Percentiles rank a stretch among this genome's conserved stretches.
These are phyloP conservation scores for Pyrus bretschneideri DNA, from an alignment of 306 rosid genomes.

Conservation along the genomic window DNA sequence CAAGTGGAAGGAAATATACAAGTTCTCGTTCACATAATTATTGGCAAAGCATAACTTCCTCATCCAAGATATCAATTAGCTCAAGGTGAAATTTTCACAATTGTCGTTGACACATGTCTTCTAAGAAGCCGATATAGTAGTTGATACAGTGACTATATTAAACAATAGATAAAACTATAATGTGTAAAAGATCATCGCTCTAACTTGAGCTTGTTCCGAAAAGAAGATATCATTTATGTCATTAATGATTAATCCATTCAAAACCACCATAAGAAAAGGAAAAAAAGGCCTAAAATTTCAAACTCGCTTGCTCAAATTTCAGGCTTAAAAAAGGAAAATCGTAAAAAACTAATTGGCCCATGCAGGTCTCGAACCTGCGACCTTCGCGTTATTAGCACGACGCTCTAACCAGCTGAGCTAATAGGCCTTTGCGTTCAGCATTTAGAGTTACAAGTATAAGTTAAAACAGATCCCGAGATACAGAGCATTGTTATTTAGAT, in stretches of 20 bases:
- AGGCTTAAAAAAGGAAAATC: not conserved
- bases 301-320: not conserved
- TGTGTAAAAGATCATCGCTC: not conserved
- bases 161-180: no score
- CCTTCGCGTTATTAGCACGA: conserved; percentile 14
- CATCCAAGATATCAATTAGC: not conserved
- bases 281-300: not conserved
- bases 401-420: not conserved
- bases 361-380: conserved; percentile 13
- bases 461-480: no score
- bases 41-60: not conserved
- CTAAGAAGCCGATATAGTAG: no score
- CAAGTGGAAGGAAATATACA: no score
- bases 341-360: not conserved
- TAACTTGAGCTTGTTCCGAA: no score
- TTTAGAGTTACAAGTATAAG: not conserved
- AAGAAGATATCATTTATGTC: no score
- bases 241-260: not conserved
- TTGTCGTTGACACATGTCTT: no score
- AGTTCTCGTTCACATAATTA: not conserved
- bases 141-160: no score
- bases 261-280: not conserved
- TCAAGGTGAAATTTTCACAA: no score
- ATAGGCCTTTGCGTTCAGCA: not conserved
- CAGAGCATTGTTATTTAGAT: no score